Conservation (phyloP, 345 rosid species). For the Syzygium aromaticum region DNA sequence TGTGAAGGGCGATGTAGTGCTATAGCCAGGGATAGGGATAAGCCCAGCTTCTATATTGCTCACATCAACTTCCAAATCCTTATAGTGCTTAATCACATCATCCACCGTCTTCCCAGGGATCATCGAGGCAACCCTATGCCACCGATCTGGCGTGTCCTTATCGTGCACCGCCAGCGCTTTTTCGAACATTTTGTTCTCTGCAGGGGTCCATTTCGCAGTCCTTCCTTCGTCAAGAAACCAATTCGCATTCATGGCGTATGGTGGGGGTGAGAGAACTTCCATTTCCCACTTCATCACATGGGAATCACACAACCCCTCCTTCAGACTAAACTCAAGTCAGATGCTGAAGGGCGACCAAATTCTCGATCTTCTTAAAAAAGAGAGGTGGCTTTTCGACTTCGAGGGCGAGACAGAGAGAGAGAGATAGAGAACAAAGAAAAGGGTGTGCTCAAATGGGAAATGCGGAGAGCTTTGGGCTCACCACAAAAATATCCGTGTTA, state of each 20-base stretch:
- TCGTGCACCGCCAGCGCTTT: slow-evolving; percentile 69
- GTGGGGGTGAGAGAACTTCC: slow-evolving; percentile 48
- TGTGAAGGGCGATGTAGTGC: slow-evolving; percentile 36
- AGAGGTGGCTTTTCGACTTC: background rate
- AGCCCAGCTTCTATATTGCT: slow-evolving; percentile 60
- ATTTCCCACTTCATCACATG: slow-evolving; percentile 51
- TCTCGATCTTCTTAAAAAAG: background rate
- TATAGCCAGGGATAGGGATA: slow-evolving; percentile 52
- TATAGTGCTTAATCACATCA: slow-evolving; percentile 55
- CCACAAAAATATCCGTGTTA: slow-evolving; percentile 15
- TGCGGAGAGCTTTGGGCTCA: slow-evolving; percentile 18
- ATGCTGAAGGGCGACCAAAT: background rate
- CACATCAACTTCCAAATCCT: slow-evolving; percentile 58
- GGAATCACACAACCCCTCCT: background rate
- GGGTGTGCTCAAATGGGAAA: background rate
- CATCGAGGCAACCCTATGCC: slow-evolving; percentile 49
- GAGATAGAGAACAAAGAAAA: background rate
- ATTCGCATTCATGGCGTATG: slow-evolving; percentile 32
- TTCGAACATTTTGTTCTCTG: slow-evolving; percentile 83
- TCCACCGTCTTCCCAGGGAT: slow-evolving; percentile 62
- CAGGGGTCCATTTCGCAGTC: slow-evolving; percentile 55
- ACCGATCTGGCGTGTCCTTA: slow-evolving; percentile 57
- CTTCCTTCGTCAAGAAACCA: slow-evolving; percentile 50
- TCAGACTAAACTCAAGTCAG: background rate
- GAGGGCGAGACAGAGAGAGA: slow-evolving; percentile 10